Evolutionary conservation across 1,284 basidiomycete genomes (phyloP), one percentile per base, ranked within the genome.

Genomic region (Tilletia indica): DNA sequence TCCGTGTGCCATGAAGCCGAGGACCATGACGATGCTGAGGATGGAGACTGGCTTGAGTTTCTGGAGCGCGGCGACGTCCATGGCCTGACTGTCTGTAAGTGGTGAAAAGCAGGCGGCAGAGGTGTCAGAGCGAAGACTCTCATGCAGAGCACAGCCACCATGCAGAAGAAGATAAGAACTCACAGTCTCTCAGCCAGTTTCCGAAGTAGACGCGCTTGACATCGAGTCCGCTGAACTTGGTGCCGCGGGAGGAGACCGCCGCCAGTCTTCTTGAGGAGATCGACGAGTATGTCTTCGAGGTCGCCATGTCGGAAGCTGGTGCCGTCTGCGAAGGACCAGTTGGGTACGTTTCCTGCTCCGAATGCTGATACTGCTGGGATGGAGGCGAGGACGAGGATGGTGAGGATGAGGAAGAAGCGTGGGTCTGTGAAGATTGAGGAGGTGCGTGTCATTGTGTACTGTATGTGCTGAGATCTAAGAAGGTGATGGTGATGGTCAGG

Each of bases 21-120:
- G 73, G 6, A 81, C 93, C 93, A 84, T 93, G 90, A 34, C 92
- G 34, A 96, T 85, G 82, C 94, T 95, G 83, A 97, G 86, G 81
- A 97, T 93, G 0, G 91, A 92, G 88, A 93, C 85, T 61, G 77
- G 79, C 72, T 61, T 72, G 71, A 85, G 72, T 77, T 86, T 86
- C 64, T 77, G 71, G 6, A 86, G 74, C 16, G 90, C 90, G 38
- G 91, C 91, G 67, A 94, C 91, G 85, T 82, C 81, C 80, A 82
- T 83, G 2, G 81, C 81, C 72, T 82, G 80, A 51, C 77, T 79
- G 72, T 79, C 80, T 68, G 66, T 56, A 31, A 56, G 48, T 47
- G 54, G 36, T 36, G 49, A 67, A 49, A 64, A 48, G 47, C 64
- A 38, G 64, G 70, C 58, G 16, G 4, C 2, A 49, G 12, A 49